Evolutionary conservation across 495 filamentous ascomycete genomes (phyloP).

Genomic region (Bacidia gigantensis): DNA sequence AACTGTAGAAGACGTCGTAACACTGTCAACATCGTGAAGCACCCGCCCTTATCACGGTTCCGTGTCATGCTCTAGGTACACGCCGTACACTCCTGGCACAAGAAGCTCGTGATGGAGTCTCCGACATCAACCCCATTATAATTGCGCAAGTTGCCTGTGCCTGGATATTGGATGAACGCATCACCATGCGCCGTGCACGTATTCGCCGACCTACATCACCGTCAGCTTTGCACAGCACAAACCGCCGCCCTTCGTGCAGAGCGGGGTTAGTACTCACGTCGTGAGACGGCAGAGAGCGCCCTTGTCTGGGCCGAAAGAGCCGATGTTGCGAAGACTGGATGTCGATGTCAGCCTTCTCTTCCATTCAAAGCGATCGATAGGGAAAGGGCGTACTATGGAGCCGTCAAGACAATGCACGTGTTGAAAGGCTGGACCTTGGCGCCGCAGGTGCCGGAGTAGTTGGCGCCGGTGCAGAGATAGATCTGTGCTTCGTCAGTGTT

Average conservation of each 20-base stretch:
- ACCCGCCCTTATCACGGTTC: neutral
- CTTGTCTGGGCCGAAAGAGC: conserved; percentile 1
- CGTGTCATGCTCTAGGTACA: neutral
- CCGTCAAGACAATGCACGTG: neutral
- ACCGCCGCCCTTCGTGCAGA: too few species aligned
- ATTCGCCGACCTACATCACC: neutral
- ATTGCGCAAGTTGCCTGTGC: neutral
- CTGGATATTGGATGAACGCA: neutral
- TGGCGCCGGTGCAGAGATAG: neutral
- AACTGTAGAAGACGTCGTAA: too few species aligned
- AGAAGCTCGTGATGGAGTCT: neutral
- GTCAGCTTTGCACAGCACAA: neutral
- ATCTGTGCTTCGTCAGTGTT: neutral
- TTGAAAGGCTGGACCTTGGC: neutral
- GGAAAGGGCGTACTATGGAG: neutral
- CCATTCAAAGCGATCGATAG: neutral
- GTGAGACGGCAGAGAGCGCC: neutral
- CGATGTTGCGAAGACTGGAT: neutral
- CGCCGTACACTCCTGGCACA: neutral
- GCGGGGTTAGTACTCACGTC: neutral
- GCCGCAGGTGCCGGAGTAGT: neutral
- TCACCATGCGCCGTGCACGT: neutral
- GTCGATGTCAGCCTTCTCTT: neutral
- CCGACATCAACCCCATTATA: neutral
- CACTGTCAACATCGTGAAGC: too few species aligned